Evolutionary conservation across 208 protist genomes (phyloP).

Genomic region (Entamoeba invadens): DNA sequence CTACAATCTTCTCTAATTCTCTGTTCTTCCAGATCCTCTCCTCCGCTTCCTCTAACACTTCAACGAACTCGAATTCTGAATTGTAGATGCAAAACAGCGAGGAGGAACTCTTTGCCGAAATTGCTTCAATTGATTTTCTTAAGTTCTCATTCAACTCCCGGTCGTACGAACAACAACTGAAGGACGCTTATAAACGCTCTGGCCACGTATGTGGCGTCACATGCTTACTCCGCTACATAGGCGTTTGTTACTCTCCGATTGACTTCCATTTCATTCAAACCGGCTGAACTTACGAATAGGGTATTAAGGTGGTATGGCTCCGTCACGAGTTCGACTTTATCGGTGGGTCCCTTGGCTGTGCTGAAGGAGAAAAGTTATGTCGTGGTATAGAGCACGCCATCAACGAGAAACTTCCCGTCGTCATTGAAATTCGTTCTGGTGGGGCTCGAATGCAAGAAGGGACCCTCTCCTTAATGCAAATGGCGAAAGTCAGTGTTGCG

Average conservation of each 20-base stretch:
- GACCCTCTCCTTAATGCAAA: conserved; percentile 39
- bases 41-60: too few relatives aligned
- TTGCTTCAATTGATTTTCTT: neutral
- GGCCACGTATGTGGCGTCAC: neutral
- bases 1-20: too few relatives aligned
- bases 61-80: too few relatives aligned
- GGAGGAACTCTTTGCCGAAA: neutral
- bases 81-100: too few relatives aligned
- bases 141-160: neutral
- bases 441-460: conserved; percentile 46
- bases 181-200: neutral
- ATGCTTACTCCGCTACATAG: neutral
- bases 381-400: conserved; percentile 34
- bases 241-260: neutral
- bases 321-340: neutral
- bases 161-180: neutral
- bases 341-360: conserved; percentile 29
- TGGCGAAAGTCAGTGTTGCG: conserved; percentile 39
- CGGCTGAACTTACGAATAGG: too few relatives aligned
- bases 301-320: neutral
- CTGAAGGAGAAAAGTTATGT: conserved; percentile 37
- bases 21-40: too few relatives aligned
- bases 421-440: conserved; percentile 29
- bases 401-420: conserved; percentile 22
- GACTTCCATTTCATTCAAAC: neutral